Evolutionary conservation across 768 basidiomycete species (phyloP).

Genomic region (Tubosaeta sp.): DNA sequence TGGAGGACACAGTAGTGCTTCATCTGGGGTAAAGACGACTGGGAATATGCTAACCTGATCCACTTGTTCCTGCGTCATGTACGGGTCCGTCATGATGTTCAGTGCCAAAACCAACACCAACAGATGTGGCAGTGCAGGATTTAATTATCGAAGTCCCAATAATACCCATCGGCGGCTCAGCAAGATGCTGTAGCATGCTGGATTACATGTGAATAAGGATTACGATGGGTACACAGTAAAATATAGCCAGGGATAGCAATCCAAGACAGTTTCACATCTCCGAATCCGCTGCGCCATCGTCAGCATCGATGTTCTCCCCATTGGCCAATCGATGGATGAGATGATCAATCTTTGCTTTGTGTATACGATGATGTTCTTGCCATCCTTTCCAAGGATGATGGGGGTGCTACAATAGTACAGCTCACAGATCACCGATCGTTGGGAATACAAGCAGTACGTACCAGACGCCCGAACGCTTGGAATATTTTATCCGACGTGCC

Average conservation of each 20-base stretch:
- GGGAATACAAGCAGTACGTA: conserved; percentile 30
- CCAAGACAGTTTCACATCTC: conserved; percentile 21
- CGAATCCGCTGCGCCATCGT: conserved; percentile 24
- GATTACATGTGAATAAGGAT: not conserved
- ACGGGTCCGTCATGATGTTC: conserved; percentile 27
- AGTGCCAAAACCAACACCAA: too few relatives aligned
- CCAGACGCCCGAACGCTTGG: conserved; percentile 70
- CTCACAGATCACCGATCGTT: not conserved
- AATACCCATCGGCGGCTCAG: too few relatives aligned
- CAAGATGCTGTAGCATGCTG: not conserved
- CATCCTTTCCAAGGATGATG: conserved; percentile 94
- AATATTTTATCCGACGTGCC: conserved; percentile 84
- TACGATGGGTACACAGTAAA: conserved; percentile 10
- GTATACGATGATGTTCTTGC: conserved; percentile 89
- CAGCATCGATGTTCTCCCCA: conserved; percentile 50
- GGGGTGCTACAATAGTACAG: conserved; percentile 51
- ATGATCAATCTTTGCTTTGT: conserved; percentile 83
- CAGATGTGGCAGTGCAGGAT: too few relatives aligned
- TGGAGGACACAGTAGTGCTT: conserved; percentile 16
- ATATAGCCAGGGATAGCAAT: conserved; percentile 3
- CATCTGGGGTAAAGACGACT: not conserved
- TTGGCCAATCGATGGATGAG: conserved; percentile 56
- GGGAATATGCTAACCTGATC: conserved; percentile 42
- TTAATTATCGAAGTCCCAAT: too few relatives aligned
- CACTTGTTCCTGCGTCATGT: conserved; percentile 53